Base-by-base conservation (phyloP, 805 yeast genomes). In the Pichia ethanolica region DNA sequence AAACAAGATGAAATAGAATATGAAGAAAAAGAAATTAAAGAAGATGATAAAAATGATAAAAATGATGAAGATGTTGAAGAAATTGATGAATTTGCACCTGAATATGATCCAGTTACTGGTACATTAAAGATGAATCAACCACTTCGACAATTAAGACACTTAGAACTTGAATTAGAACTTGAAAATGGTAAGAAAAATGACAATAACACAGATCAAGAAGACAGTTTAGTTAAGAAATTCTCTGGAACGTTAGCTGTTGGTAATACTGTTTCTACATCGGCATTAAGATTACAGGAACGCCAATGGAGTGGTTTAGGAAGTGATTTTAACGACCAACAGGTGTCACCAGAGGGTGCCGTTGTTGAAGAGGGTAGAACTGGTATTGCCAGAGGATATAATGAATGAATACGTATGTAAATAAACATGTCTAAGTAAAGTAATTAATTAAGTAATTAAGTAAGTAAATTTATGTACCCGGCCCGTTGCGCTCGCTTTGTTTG, bases 231-330 rank as follows among this genome's bases (percentile, higher is more conserved):
- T 20, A 71, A 80, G 59, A 75, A 74, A 56, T 73, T 82, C 50
- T 71, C 88, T 9, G 68, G 75, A 47, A 68, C 82, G 3, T 73
- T 90, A 5, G 73, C 85, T 0, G 78, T 90, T 49, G 80, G 81
- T 49, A 81, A 82, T 39, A 87, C 97, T 0, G 83, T 88, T 0
- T 89, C 98, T 0, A 90, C 98, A 0, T 88, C 97, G 0, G 97
- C 97, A 0, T 71, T 74, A 7, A 76, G 75, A 53, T 70, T 91
- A 46, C 95, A 89, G 58, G 72, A 71, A 11, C 77, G 91, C 58
- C 60, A 63, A 3, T 91, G 98, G 98, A 79, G 82, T 0, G 99
- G 99, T 0, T 70, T 91, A 35, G 99, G 98, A 1, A 83, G 93
- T 52, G 97, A 91, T 61, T 89, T 73, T 66, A 56, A 60, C 8